phyloP scores from a whole-genome alignment of 768 basidiomycete species.

The Lentinula detonsa region DNA sequence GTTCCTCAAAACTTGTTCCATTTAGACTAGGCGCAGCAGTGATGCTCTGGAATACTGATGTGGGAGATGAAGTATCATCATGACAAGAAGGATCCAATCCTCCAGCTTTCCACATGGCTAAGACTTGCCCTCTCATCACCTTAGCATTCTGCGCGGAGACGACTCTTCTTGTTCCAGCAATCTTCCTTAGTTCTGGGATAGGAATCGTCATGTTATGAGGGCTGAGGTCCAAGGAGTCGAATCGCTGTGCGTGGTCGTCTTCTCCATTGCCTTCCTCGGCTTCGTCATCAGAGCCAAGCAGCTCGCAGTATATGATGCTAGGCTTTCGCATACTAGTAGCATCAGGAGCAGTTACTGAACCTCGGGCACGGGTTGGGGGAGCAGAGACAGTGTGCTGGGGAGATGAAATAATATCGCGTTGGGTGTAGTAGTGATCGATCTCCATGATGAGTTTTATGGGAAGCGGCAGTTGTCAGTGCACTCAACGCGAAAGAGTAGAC shows the following conservation, averaged over 20 bases:
- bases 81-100: neutral
- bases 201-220: neutral
- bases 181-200: neutral
- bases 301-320: neutral
- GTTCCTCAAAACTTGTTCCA: neutral
- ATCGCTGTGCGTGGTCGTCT: neutral
- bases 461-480: neutral
- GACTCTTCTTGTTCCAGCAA: neutral
- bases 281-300: neutral
- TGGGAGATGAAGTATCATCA: neutral
- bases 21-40: neutral
- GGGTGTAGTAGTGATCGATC: neutral
- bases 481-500: neutral
- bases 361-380: neutral
- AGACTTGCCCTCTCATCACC: neutral
- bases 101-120: neutral
- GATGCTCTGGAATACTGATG: neutral
- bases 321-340: neutral
- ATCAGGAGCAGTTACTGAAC: neutral
- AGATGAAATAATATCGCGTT: neutral
- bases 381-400: neutral
- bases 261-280: neutral
- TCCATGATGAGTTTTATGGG: neutral
- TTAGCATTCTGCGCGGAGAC: neutral
- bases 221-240: neutral